These are phyloP conservation scores for Warburgia ugandensis DNA, from an alignment of 164 flowering plant genomes.

Conservation along the genomic window DNA sequence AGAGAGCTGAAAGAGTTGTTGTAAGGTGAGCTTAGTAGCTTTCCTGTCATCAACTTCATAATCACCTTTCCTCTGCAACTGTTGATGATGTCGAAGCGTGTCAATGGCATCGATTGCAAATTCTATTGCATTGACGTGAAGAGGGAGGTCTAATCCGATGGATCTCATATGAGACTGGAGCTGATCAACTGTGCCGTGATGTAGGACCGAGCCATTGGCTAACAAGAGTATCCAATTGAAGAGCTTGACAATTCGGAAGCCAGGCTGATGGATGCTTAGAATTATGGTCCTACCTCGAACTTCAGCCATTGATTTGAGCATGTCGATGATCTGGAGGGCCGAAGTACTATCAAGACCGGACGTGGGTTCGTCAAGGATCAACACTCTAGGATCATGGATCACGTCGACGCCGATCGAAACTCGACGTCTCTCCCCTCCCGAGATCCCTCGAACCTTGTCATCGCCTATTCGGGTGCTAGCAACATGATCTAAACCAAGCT, in stretches of 20 bases:
- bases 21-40: conserved; percentile 49
- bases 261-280: conserved; percentile 89
- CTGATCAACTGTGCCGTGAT: conserved; percentile 69
- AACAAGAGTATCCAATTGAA: conserved; percentile 61
- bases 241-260: conserved; percentile 77
- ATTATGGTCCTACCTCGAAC: conserved; percentile 65
- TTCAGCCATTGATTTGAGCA: conserved; percentile 87
- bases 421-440: conserved; percentile 88
- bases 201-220: conserved; percentile 71
- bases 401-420: conserved; percentile 92
- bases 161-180: conserved; percentile 37
- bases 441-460: conserved; percentile 67
- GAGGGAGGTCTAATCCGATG: conserved; percentile 52
- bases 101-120: conserved; percentile 85
- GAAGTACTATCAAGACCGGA: conserved; percentile 89
- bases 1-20: conserved; percentile 76
- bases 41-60: conserved; percentile 6
- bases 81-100: conserved; percentile 26
- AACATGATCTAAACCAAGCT: conserved; percentile 64
- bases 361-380: conserved; percentile 92
- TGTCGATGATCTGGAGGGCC: conserved; percentile 77
- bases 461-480: conserved; percentile 59
- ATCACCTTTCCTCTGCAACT: conserved; percentile 5
- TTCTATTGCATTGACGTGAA: conserved; percentile 68
- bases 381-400: conserved; percentile 72